Base-by-base conservation (phyloP, 805 yeast genomes). In the Candida alai region DNA sequence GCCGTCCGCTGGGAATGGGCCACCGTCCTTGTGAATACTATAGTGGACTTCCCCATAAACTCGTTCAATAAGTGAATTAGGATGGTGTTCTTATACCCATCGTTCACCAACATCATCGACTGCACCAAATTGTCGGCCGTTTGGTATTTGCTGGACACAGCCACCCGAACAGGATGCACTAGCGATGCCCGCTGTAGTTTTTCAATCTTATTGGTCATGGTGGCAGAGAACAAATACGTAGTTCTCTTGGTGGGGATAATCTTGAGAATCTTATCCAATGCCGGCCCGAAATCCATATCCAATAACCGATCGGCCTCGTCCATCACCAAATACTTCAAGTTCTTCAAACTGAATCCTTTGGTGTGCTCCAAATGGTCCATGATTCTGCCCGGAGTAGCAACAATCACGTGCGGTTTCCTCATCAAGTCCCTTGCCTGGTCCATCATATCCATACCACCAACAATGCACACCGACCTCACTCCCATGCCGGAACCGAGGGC, bases 371-470 rank as follows among this genome's bases (percentile, higher is more conserved):
- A 65, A 66, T 90, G 98, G 58, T 90, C 98, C 76, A 90, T 78
- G 40, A 89, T 66, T 58, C 96, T 71, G 33, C 95, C 95, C 0
- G 98, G 97, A 0, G 98, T 93, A 14, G 97, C 97, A 41, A 90
- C 95, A 36, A 90, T 74, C 29, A 90, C 75, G 54, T 90, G 98
- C 3, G 98, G 98, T 50, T 86, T 88, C 47, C 93, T 76, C 83
- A 86, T 84, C 49, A 90, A 70, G 44, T 93, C 96, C 41, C 95
- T 74, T 0, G 97, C 93, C 61, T 90, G 98, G 47, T 88, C 95
- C 93, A 93, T 87, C 84, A 85, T 84, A 55, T 87, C 96, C 90
- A 93, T 89, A 42, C 98, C 98, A 48, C 98, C 98, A 23, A 93
- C 96, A 43, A 90, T 76, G 38, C 95, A 88, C 3, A 80, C 80